phyloP scores from a whole-genome alignment of 2,329 filamentous ascomycete species.

The Trichoderma sp. region DNA sequence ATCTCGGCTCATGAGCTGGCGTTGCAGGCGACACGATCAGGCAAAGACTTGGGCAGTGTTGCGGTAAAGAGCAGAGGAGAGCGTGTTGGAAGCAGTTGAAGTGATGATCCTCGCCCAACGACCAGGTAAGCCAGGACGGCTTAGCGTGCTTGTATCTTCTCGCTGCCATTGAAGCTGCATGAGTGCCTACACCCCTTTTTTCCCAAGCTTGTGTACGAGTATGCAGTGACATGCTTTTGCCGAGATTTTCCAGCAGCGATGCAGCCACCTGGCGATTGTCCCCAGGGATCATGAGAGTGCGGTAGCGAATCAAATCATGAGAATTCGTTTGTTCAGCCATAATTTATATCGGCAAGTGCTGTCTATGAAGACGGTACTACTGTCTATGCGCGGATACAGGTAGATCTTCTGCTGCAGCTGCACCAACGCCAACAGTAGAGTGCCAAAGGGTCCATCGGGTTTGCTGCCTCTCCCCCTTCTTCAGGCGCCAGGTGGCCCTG shows the following conservation, averaged over 20 bases:
- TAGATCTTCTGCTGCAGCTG: background rate
- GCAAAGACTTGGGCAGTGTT: background rate
- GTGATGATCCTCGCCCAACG: conserved; percentile 7
- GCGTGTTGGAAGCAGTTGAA: background rate
- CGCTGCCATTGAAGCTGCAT: background rate
- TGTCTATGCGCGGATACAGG: too few relatives aligned
- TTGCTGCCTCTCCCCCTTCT: background rate
- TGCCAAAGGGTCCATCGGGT: background rate
- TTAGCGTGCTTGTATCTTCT: conserved; percentile 18
- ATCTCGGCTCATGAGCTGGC: conserved; percentile 28
- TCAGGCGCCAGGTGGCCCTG: conserved; percentile 4
- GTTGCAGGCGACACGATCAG: conserved; percentile 14
- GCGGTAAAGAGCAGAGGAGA: conserved; percentile 13
- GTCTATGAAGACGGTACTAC: background rate
- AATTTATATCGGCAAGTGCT: background rate
- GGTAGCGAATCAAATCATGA: background rate
- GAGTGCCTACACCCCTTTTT: background rate
- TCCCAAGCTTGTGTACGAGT: background rate
- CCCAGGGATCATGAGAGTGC: background rate
- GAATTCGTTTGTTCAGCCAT: background rate
- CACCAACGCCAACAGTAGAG: background rate
- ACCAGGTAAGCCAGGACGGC: conserved; percentile 3
- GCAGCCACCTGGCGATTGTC: background rate
- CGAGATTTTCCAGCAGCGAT: background rate
- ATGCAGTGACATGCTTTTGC: background rate